Percentiles rank a stretch among this genome's conserved stretches.
Evolutionary conservation across 1,284 basidiomycete genomes (phyloP).

Genomic region (Austroboletus niveus): DNA sequence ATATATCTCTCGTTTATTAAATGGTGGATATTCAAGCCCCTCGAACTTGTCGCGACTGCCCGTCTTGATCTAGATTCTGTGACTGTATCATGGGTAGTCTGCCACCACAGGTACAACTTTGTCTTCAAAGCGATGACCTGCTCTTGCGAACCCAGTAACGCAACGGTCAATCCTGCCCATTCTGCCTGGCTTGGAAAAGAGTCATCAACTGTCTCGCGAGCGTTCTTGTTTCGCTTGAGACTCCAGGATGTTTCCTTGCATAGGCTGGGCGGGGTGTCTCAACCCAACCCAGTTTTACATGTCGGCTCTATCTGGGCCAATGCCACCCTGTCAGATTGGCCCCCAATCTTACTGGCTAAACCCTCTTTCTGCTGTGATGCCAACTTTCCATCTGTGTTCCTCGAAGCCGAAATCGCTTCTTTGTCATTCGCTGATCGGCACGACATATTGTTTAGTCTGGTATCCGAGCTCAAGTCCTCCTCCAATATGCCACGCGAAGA

Average conservation of each 20-base stretch:
- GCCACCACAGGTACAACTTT: slow-evolving; percentile 38
- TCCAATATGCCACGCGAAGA: slow-evolving; percentile 14
- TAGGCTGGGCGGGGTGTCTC: slow-evolving; percentile 12
- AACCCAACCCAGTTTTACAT: slow-evolving; percentile 40
- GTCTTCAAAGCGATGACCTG: slow-evolving; percentile 40
- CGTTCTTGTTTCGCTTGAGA: slow-evolving; percentile 46
- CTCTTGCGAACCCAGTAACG: slow-evolving; percentile 46
- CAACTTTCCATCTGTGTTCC: slow-evolving; percentile 50
- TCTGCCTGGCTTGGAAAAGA: slow-evolving; percentile 51
- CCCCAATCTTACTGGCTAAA: slow-evolving; percentile 34
- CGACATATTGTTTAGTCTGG: slow-evolving; percentile 46
- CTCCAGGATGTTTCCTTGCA: slow-evolving; percentile 38
- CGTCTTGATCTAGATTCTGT: slow-evolving; percentile 24
- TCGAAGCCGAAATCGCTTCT: slow-evolving; percentile 45
- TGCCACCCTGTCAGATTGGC: slow-evolving; percentile 57
- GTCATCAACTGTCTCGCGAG: slow-evolving; percentile 36
- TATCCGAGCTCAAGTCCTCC: slow-evolving; percentile 22
- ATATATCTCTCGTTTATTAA: slow-evolving; percentile 7
- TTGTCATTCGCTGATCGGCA: slow-evolving; percentile 52
- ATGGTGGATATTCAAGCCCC: slow-evolving; percentile 10
- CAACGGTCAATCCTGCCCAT: slow-evolving; percentile 45
- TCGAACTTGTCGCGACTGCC: slow-evolving; percentile 17
- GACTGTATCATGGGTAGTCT: slow-evolving; percentile 32
- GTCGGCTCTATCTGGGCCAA: slow-evolving; percentile 44
- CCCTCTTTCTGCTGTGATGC: slow-evolving; percentile 51